Percentiles rank a stretch among this genome's conserved stretches.
Evolutionary conservation across 139 green algal genomes (phyloP).

Genomic region (Chlorella sp.): DNA sequence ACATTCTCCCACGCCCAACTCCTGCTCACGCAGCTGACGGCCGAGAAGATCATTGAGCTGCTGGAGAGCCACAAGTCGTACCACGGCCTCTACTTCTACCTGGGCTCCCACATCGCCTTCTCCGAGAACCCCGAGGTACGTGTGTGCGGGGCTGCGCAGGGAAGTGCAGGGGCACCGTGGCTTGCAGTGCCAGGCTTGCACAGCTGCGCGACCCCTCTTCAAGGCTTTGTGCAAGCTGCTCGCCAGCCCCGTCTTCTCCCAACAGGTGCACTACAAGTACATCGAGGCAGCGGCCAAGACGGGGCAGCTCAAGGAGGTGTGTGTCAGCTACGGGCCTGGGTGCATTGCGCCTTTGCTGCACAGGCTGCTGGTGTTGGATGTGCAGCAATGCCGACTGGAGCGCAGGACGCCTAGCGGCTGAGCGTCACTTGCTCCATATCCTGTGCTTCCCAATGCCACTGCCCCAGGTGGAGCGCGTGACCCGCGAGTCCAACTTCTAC

Average conservation of each 20-base stretch:
- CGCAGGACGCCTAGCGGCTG: no score
- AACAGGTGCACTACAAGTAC: slow-evolving; percentile 96
- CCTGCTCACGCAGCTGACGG: slow-evolving; percentile 67
- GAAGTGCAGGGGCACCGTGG: not conserved
- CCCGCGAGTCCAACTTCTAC: slow-evolving; percentile 91
- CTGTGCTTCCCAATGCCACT: no score
- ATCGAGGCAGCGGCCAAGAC: slow-evolving; percentile 97
- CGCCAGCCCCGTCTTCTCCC: not conserved
- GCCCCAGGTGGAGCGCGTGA: slow-evolving; percentile 91
- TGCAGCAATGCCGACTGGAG: no score
- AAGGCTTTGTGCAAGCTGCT: no score
- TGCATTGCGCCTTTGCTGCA: no score
- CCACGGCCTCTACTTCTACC: slow-evolving; percentile 97
- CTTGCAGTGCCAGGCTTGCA: not conserved
- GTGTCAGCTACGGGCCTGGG: no score
- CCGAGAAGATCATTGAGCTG: slow-evolving; percentile 88
- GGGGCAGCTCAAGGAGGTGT: slow-evolving; percentile 80
- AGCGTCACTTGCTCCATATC: no score
- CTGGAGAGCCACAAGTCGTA: slow-evolving; percentile 93
- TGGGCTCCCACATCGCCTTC: slow-evolving; percentile 90
- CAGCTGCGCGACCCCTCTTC: no score
- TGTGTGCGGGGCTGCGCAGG: not conserved
- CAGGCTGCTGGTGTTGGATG: no score
- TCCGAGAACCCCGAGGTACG: slow-evolving; percentile 85
- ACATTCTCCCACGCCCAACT: no score